phyloP scores from a whole-genome alignment of 495 filamentous ascomycete genomes.

The Neurospora sp. region DNA sequence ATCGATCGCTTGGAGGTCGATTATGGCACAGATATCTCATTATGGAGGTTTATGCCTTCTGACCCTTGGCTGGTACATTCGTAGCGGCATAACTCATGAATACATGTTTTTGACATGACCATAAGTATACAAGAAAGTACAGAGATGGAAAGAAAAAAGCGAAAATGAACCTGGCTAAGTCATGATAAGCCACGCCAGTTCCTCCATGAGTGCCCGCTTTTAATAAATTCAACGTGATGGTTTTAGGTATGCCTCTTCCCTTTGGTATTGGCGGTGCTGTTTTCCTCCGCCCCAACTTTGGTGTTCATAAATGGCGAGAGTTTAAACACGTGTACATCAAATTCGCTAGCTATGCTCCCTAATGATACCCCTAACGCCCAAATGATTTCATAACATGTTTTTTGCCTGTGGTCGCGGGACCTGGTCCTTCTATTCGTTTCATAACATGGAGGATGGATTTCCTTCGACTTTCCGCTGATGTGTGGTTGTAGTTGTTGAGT shows the following conservation, averaged over 20 bases:
- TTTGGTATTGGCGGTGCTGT: slow-evolving; percentile 6
- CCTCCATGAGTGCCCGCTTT: not conserved
- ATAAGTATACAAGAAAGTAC: not conserved
- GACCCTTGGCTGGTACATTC: not conserved
- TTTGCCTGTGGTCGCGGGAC: not conserved
- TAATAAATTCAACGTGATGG: not conserved
- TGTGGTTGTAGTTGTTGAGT: not conserved
- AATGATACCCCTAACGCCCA: not conserved
- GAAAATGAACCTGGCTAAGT: not conserved
- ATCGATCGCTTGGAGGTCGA: not conserved
- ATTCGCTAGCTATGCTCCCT: not conserved
- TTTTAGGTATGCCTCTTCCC: not conserved
- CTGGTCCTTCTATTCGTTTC: not conserved
- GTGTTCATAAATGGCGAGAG: not conserved
- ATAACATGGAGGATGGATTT: not conserved
- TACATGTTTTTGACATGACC: not conserved
- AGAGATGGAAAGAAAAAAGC: not conserved
- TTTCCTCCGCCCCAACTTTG: not conserved
- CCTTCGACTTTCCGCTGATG: not conserved
- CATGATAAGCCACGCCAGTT: not conserved
- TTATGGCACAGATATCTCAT: not conserved
- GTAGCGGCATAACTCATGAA: not conserved
- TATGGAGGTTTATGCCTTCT: not conserved
- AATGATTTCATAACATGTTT: not conserved
- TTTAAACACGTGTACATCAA: not conserved